Conservation (phyloP, 345 rosid species). For the Psidium friedrichsthalianum region DNA sequence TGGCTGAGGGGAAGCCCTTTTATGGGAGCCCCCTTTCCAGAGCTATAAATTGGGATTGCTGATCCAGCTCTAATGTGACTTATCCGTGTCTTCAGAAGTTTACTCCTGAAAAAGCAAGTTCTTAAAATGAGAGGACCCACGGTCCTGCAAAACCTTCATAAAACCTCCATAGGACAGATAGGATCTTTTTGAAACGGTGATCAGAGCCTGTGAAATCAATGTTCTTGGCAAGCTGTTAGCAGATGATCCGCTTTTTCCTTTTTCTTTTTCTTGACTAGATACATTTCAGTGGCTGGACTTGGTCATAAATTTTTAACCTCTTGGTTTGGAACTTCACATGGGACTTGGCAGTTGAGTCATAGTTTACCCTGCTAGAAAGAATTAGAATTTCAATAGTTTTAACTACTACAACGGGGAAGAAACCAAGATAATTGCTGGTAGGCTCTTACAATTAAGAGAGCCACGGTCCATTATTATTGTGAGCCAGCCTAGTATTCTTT, state of each 20-base stretch:
- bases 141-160: not conserved
- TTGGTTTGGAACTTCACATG: not conserved
- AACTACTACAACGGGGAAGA: not conserved
- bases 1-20: not conserved
- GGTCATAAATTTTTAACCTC: not conserved
- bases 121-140: not conserved
- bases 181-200: not conserved
- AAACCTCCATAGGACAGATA: not conserved
- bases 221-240: not conserved
- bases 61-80: not conserved
- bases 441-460: not conserved
- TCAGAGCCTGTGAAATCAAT: not conserved
- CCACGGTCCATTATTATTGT: not conserved
- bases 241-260: not conserved
- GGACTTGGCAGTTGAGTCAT: not conserved
- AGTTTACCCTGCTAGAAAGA: not conserved
- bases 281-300: not conserved
- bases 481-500: not conserved
- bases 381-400: not conserved
- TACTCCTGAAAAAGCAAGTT: not conserved
- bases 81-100: not conserved
- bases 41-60: not conserved
- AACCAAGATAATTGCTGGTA: not conserved
- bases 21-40: not conserved
- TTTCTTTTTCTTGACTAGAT: not conserved